phyloP scores from a whole-genome alignment of 2,329 filamentous ascomycete species.

The Sporothrix pseudoabietina region DNA sequence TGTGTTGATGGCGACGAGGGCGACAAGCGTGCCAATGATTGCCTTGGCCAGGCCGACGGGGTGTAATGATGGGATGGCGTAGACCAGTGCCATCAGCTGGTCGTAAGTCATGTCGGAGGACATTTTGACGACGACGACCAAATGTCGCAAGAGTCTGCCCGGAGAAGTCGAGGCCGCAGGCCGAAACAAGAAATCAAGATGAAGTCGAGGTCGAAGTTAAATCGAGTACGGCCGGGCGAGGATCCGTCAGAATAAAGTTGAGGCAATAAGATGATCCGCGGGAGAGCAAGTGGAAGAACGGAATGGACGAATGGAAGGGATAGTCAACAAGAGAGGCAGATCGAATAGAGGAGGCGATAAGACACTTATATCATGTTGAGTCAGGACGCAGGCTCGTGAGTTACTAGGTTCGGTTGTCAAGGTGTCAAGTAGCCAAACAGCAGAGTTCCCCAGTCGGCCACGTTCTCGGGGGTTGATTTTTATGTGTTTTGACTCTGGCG shows the following conservation, averaged over 20 bases:
- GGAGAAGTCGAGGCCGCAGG: neutral
- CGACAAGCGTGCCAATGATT: slow-evolving; percentile 3
- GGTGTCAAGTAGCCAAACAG: neutral
- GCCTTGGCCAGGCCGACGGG: slow-evolving; percentile 27
- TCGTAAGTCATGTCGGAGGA: slow-evolving; percentile 25
- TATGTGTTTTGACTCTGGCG: neutral
- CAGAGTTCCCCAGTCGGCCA: neutral
- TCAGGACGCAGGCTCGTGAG: neutral
- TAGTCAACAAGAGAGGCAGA: neutral
- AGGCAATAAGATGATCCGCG: neutral
- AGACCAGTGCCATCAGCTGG: slow-evolving; percentile 27
- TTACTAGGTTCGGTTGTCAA: neutral
- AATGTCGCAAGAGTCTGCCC: too few species aligned
- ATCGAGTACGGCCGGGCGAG: neutral
- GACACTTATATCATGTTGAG: neutral
- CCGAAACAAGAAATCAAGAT: neutral
- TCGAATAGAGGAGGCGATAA: too few species aligned
- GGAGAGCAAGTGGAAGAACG: neutral
- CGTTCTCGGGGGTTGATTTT: neutral
- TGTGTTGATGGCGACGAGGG: slow-evolving; percentile 23
- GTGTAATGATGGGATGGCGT: slow-evolving; percentile 27
- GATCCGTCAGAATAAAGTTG: slow-evolving; percentile 6
- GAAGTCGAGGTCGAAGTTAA: neutral
- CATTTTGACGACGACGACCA: neutral
- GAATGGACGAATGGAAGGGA: neutral